Conservation (phyloP, 2,329 filamentous ascomycete species). For the Lanzia echinophila region DNA sequence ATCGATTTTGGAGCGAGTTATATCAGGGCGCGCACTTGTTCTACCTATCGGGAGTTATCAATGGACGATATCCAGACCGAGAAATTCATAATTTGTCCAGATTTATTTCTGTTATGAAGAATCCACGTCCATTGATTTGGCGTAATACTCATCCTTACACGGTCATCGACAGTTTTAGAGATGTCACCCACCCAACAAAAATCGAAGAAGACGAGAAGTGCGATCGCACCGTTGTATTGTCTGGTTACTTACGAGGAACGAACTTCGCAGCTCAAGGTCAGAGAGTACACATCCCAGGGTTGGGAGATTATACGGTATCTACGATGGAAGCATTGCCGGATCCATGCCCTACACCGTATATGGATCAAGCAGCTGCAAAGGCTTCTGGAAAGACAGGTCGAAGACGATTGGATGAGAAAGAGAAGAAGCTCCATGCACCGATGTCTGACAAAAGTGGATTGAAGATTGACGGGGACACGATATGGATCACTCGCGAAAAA, state of each 20-base stretch:
- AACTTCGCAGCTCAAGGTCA: constrained; percentile 86
- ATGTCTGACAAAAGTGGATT: constrained; percentile 98
- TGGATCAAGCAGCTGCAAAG: constrained; percentile 82
- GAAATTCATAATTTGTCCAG: constrained; percentile 93
- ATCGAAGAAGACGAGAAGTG: constrained; percentile 86
- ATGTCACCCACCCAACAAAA: constrained; percentile 87
- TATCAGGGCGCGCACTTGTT: constrained; percentile 97
- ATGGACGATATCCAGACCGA: constrained; percentile 91
- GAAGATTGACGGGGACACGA: constrained; percentile 92
- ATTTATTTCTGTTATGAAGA: constrained; percentile 98
- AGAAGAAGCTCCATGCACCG: constrained; percentile 91
- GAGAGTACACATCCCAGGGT: constrained; percentile 82
- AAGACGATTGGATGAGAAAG: constrained; percentile 84
- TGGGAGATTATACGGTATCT: constrained; percentile 80
- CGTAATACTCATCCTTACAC: constrained; percentile 93
- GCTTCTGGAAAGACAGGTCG: constrained; percentile 74
- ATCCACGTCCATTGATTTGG: constrained; percentile 92
- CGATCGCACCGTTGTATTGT: constrained; percentile 83
- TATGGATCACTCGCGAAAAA: constrained; percentile 73
- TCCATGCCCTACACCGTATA: constrained; percentile 87
- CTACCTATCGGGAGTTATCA: constrained; percentile 92
- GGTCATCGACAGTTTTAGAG: constrained; percentile 87
- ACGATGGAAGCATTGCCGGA: constrained; percentile 85
- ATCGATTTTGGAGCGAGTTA: constrained; percentile 91
- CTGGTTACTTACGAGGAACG: constrained; percentile 88